A percentile compares a stretch with the other conserved stretches of the same genome.
These are phyloP conservation scores for Carpinus fangiana DNA, from an alignment of 306 rosid genomes.

Conservation along the genomic window DNA sequence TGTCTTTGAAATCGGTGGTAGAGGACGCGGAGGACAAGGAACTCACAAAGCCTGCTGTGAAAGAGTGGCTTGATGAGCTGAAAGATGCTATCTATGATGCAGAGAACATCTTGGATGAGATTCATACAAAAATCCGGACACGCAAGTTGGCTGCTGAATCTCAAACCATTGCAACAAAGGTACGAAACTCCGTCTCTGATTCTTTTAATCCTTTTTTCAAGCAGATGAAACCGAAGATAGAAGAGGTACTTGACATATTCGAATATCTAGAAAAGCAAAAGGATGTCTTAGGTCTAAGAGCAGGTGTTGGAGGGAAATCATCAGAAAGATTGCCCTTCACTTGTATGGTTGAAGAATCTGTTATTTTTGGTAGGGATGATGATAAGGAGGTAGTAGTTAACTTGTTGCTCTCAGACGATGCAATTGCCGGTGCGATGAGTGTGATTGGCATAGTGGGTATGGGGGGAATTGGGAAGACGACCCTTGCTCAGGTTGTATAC, in stretches of 20 bases:
- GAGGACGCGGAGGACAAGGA: slow-evolving; percentile 33
- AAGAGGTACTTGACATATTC: neutral
- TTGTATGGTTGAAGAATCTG: neutral
- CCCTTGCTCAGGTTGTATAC: slow-evolving; percentile 1
- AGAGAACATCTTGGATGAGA: slow-evolving; percentile 7
- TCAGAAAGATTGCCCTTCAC: neutral
- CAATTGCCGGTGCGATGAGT: neutral
- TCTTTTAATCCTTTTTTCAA: neutral
- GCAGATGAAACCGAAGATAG: neutral
- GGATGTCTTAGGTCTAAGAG: neutral
- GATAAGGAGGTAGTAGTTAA: neutral
- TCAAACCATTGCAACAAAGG: neutral
- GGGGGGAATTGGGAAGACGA: slow-evolving; percentile 24
- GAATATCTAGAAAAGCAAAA: neutral
- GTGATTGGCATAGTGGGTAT: slow-evolving; percentile 19
- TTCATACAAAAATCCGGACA: neutral
- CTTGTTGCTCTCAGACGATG: neutral
- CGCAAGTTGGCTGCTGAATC: neutral
- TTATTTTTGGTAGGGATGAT: slow-evolving; percentile 16
- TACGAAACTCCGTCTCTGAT: neutral
- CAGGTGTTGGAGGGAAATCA: neutral
- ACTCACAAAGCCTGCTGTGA: neutral
- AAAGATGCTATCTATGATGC: neutral
- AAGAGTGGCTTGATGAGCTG: slow-evolving; percentile 20
- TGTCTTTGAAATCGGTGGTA: neutral